Evolutionary conservation across 257 asterid genomes (phyloP).

Genomic region (Coffea canephora): DNA sequence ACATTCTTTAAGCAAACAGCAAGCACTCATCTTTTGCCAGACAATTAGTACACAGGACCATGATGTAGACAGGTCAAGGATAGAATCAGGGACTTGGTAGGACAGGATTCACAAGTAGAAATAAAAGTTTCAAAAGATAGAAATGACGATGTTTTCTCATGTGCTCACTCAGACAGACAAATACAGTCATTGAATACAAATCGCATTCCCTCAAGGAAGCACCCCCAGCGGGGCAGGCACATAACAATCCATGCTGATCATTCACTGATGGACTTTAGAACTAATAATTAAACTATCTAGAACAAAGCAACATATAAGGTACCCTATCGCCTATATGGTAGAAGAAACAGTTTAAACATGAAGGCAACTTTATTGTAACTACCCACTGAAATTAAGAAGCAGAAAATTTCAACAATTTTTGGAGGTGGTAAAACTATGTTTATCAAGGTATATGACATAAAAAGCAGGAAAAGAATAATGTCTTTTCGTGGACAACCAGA

Average conservation of each 20-base stretch:
- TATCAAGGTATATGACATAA: background rate
- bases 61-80: background rate
- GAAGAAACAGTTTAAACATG: background rate
- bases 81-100: background rate
- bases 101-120: background rate
- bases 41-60: background rate
- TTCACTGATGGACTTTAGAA: background rate
- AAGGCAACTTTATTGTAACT: background rate
- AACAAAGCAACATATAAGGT: too few relatives aligned
- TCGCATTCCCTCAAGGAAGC: background rate
- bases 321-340: background rate
- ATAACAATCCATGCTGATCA: background rate
- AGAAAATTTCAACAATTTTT: background rate
- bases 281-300: background rate
- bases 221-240: too few relatives aligned
- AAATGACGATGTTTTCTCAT: background rate
- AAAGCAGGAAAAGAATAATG: background rate
- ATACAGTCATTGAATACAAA: background rate
- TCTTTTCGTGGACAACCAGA: background rate
- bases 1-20: background rate
- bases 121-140: background rate
- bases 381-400: background rate
- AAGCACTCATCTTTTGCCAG: background rate
- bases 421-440: background rate
- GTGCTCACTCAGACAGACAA: background rate